Percentiles rank a stretch among this genome's conserved stretches.
These are phyloP conservation scores for Westerdykella ornata DNA, from an alignment of 2,329 filamentous ascomycete species.

Conservation along the genomic window DNA sequence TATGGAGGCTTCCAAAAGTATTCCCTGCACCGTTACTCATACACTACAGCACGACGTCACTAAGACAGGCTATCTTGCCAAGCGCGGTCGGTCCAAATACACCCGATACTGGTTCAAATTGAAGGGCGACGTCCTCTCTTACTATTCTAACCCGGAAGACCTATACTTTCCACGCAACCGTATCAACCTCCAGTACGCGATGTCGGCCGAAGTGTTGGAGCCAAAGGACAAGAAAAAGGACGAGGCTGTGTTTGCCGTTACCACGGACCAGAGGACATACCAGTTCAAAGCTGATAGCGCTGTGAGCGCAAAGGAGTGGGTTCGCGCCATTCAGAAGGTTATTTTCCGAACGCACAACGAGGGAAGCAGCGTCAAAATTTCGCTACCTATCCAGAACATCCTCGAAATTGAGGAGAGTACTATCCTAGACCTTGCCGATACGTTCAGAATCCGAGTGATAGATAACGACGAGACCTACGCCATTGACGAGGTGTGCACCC, in stretches of 20 bases:
- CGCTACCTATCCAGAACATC: constrained; percentile 77
- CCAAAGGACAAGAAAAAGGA: constrained; percentile 64
- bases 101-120: constrained; percentile 89
- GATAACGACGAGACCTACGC: constrained; percentile 93
- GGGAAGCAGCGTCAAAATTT: constrained; percentile 94
- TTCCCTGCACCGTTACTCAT: constrained; percentile 14
- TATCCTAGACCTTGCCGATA: constrained; percentile 86
- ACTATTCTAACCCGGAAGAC: constrained; percentile 76
- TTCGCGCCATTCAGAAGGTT: constrained; percentile 84
- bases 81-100: constrained; percentile 84
- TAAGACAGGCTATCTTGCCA: constrained; percentile 83
- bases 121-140: constrained; percentile 85
- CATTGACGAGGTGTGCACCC: constrained; percentile 71
- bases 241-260: constrained; percentile 67
- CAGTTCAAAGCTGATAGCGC: constrained; percentile 84
- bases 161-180: constrained; percentile 88
- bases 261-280: constrained; percentile 75
- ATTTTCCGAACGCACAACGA: constrained; percentile 96
- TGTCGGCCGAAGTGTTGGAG: constrained; percentile 72
- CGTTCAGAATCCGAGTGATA: constrained; percentile 85
- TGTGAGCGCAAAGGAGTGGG: constrained; percentile 90
- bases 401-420: constrained; percentile 89
- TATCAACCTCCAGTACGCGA: constrained; percentile 85
- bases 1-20: constrained; percentile 39
- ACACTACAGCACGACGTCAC: constrained; percentile 45